Conservation (phyloP, 352 stramenopile genomes). For the Phytophthora europaea region DNA sequence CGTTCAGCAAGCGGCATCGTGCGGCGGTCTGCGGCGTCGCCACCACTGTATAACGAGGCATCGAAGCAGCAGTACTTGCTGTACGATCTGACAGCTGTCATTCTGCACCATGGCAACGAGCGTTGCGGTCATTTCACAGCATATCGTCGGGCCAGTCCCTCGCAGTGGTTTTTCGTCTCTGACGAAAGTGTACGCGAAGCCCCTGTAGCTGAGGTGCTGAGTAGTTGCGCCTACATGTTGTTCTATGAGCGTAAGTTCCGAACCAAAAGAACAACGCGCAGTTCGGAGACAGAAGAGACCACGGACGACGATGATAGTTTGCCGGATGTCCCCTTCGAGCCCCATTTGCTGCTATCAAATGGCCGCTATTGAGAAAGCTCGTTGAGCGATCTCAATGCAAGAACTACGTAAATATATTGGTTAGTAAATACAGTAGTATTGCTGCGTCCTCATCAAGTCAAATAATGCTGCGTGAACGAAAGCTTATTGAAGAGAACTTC, state of each 20-base stretch:
- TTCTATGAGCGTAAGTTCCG: constrained; percentile 89
- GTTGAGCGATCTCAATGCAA: not conserved
- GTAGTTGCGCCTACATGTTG: constrained; percentile 90
- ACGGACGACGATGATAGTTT: constrained; percentile 59
- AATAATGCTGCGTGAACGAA: not conserved
- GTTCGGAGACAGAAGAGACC: constrained; percentile 43
- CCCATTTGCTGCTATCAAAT: constrained; percentile 41
- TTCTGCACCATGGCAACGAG: constrained; percentile 91
- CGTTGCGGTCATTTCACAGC: constrained; percentile 88
- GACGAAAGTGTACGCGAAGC: constrained; percentile 81
- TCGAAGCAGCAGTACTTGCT: constrained; percentile 55
- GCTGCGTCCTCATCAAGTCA: constrained; percentile 1
- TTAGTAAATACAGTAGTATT: constrained; percentile 27
- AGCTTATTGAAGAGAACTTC: not conserved
- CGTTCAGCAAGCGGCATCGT: constrained; percentile 20
- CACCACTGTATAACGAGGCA: constrained; percentile 16
- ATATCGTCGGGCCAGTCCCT: constrained; percentile 63
- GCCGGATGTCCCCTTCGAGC: constrained; percentile 62
- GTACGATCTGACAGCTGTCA: constrained; percentile 83
- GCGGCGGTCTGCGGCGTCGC: constrained; percentile 9
- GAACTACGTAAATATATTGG: constrained; percentile 42
- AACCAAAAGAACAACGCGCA: constrained; percentile 45
- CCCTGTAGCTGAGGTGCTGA: constrained; percentile 67
- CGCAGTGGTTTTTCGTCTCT: constrained; percentile 90
- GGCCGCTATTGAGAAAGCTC: constrained; percentile 32